A percentile compares a stretch with the other conserved stretches of the same genome.
These are phyloP conservation scores for Clarireedia hainanense DNA, from an alignment of 2,329 filamentous ascomycete species.

Conservation along the genomic window DNA sequence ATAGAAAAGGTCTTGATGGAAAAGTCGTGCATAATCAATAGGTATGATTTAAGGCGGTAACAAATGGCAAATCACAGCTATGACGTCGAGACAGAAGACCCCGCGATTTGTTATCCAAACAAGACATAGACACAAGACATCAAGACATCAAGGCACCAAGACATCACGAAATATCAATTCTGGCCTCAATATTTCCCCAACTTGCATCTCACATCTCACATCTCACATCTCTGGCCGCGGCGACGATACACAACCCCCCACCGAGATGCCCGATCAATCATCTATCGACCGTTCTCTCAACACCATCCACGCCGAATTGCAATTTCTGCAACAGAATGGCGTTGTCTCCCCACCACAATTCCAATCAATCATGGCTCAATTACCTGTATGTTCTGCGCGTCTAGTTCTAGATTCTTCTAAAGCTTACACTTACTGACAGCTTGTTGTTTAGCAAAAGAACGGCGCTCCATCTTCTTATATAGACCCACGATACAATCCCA, in stretches of 20 bases:
- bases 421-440: neutral
- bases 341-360: slow-evolving; percentile 27
- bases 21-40: neutral
- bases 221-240: no score
- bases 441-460: slow-evolving; percentile 16
- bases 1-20: no score
- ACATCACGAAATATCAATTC: no score
- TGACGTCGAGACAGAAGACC: slow-evolving; percentile 1
- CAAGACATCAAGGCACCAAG: no score
- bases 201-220: neutral
- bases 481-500: slow-evolving; percentile 23
- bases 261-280: slow-evolving; percentile 24
- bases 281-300: slow-evolving; percentile 24
- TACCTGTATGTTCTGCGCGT: slow-evolving; percentile 21
- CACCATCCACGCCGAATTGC: slow-evolving; percentile 21
- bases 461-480: slow-evolving; percentile 22
- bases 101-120: neutral
- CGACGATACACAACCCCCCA: neutral
- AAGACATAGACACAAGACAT: no score
- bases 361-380: slow-evolving; percentile 28
- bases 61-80: neutral
- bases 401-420: neutral
- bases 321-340: slow-evolving; percentile 27
- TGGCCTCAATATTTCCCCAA: no score
- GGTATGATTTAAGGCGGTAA: neutral